Percentiles rank a stretch among this genome's conserved stretches.
Conservation (phyloP, 2,329 filamentous ascomycete species). For the Fusarium nelsonii region DNA sequence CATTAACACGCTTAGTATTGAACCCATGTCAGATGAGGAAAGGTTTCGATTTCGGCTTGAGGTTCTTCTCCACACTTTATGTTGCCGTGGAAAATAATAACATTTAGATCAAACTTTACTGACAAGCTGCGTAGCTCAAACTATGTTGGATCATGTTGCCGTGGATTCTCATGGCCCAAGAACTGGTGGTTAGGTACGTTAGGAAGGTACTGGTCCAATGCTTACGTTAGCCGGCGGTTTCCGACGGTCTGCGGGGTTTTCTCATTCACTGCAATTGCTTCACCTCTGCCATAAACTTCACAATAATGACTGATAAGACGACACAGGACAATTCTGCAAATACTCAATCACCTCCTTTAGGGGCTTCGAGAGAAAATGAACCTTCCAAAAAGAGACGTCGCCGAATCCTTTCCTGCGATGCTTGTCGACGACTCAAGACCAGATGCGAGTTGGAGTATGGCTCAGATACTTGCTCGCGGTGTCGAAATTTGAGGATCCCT, state of each 20-base stretch:
- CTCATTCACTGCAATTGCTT: not conserved
- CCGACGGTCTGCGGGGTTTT: conserved; percentile 29
- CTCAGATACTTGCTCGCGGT: conserved; percentile 31
- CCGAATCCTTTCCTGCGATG: conserved; percentile 38
- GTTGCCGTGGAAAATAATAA: too few species aligned
- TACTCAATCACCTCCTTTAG: not conserved
- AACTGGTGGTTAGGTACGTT: too few species aligned
- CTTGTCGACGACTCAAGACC: conserved; percentile 39
- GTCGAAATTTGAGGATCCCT: conserved; percentile 31
- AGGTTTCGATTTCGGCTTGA: too few species aligned
- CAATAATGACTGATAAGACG: conserved; percentile 18
- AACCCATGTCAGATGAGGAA: too few species aligned
- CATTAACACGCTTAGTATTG: too few species aligned
- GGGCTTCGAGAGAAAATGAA: not conserved
- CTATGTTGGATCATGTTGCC: too few species aligned
- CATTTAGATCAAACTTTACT: too few species aligned
- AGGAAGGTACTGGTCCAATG: not conserved
- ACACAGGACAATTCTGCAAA: not conserved
- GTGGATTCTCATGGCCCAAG: too few species aligned
- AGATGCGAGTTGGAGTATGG: conserved; percentile 36
- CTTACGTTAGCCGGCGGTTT: conserved; percentile 14
- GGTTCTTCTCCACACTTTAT: too few species aligned
- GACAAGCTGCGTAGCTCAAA: too few species aligned
- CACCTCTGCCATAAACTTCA: not conserved
- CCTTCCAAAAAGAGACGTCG: conserved; percentile 29